Conservation (phyloP, 2,329 filamentous ascomycete species). For the Furcasterigmium furcatum region DNA sequence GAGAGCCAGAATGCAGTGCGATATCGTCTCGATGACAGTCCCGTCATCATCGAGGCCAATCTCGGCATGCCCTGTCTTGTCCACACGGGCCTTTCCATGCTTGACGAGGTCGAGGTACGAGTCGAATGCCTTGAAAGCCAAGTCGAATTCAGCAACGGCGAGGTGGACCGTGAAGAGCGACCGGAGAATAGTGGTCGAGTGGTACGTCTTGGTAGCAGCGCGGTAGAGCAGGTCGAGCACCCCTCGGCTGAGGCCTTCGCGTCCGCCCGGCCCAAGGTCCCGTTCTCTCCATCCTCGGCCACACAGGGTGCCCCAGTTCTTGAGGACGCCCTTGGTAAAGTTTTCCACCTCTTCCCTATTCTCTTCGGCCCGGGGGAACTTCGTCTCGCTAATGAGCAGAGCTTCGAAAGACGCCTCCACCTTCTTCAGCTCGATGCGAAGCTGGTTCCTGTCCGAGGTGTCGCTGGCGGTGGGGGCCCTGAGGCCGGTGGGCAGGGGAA, state of each 20-base stretch:
- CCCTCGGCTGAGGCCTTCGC: constrained; percentile 68
- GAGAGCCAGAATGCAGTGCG: constrained; percentile 75
- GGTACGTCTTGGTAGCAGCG: constrained; percentile 88
- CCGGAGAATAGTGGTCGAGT: constrained; percentile 85
- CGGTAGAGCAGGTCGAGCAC: constrained; percentile 87
- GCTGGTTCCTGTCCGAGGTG: constrained; percentile 55
- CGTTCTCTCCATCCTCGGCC: constrained; percentile 76
- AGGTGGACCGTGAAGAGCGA: constrained; percentile 86
- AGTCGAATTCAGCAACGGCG: constrained; percentile 83
- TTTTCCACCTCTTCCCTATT: constrained; percentile 75
- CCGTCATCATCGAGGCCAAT: constrained; percentile 75
- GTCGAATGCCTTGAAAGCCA: constrained; percentile 87
- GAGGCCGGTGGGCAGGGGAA: constrained; percentile 55
- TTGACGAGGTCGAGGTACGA: constrained; percentile 88
- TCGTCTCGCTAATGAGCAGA: constrained; percentile 72
- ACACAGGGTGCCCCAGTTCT: constrained; percentile 82
- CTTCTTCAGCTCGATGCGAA: constrained; percentile 73
- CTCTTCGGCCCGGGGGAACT: constrained; percentile 82
- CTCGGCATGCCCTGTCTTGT: constrained; percentile 72
- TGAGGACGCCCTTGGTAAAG: constrained; percentile 76
- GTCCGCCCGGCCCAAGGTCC: constrained; percentile 79
- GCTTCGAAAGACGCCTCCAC: constrained; percentile 79
- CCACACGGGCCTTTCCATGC: constrained; percentile 77
- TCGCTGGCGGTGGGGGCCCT: constrained; percentile 37
- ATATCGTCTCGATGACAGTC: constrained; percentile 71